Base-by-base conservation (phyloP, 1,284 basidiomycete species). In the Mycosarcoma maydis region DNA sequence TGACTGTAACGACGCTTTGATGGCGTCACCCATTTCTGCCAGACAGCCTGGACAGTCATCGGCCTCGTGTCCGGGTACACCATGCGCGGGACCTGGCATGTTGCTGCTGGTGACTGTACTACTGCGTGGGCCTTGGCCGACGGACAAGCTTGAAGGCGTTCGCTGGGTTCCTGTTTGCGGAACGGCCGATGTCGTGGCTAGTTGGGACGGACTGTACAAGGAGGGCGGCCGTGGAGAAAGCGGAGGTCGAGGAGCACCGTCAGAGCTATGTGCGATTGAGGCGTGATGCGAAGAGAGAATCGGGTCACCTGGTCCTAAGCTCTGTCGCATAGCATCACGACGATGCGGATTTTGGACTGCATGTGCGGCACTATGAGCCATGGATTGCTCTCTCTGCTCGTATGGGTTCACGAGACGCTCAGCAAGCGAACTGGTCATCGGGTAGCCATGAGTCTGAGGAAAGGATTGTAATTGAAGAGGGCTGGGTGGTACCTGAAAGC, bases 41-140 rank as follows among this genome's bases (percentile, higher is more conserved):
- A 56, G 46, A n/a, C 70, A 69, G 36, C 65, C 70, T 10, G 59
- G 59, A 45, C 70, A 72, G 26, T 72, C 49, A 41, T 72, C 70
- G 6, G 49, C 51, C 5, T 53, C 48, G 19, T 72, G 69, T 8
- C 33, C 41, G 4, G 62, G 46, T 24, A 20, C 42, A 27, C 56
- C 33, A 38, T 59, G 50, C 13, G 43, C 16, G 22, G 46, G 10
- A n/a, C 20, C 7, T 13, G 43, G 20, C 11, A 22, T 6, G 16
- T 16, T 27, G 22, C 19, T 41, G 10, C 40, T 19, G n/a, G n/a
- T n/a, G n/a, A 10, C 13, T 11, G 47, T 29, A 14, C 37, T 20
- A 16, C 20, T 13, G 22, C 22, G 8, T 13, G 24, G 4, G 16
- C 9, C 17, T 3, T 11, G 6, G 4, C 10, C 14, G 16, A 26